Evolutionary conservation across 345 rosid species (phyloP).

Genomic region (Aquilaria malaccensis): DNA sequence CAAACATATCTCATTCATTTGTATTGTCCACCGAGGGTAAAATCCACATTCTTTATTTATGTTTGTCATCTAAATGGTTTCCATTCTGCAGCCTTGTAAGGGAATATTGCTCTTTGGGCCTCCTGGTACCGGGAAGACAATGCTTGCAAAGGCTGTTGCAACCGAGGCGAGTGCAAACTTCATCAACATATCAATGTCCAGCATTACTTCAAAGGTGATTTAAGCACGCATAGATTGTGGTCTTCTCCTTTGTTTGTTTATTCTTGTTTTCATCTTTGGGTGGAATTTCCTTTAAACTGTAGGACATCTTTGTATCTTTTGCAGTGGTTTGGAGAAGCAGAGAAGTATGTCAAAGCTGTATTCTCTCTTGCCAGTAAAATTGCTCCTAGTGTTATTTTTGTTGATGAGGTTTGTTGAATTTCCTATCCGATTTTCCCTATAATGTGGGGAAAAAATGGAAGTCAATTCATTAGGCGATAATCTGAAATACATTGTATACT

Average conservation of each 20-base stretch:
- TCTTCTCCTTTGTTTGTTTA: not conserved
- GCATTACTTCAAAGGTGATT: slow-evolving; percentile 92
- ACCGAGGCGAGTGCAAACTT: slow-evolving; percentile 99
- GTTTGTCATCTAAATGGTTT: slow-evolving; percentile 4
- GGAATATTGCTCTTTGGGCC: slow-evolving; percentile 98
- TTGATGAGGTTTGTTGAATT: slow-evolving; percentile 75
- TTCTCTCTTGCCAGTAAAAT: slow-evolving; percentile 98
- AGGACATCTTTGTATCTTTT: slow-evolving; percentile 15
- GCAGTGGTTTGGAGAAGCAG: slow-evolving; percentile 99
- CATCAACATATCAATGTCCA: slow-evolving; percentile 99
- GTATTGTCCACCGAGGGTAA: not conserved
- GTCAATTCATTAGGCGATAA: too few species aligned
- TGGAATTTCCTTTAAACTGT: not conserved
- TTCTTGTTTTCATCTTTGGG: not conserved
- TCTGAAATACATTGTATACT: too few species aligned
- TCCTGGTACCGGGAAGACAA: slow-evolving; percentile 99
- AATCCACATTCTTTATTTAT: not conserved
- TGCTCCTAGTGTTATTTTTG: slow-evolving; percentile 94
- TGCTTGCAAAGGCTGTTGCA: slow-evolving; percentile 99
- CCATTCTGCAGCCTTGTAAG: slow-evolving; percentile 69
- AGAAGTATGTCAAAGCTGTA: slow-evolving; percentile 96
- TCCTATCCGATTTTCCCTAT: not conserved
- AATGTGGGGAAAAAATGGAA: too few species aligned
- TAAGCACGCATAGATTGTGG: not conserved
- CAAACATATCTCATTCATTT: too few species aligned